Base-by-base conservation (phyloP, 306 rosid species). In the Canavalia gladiata region DNA sequence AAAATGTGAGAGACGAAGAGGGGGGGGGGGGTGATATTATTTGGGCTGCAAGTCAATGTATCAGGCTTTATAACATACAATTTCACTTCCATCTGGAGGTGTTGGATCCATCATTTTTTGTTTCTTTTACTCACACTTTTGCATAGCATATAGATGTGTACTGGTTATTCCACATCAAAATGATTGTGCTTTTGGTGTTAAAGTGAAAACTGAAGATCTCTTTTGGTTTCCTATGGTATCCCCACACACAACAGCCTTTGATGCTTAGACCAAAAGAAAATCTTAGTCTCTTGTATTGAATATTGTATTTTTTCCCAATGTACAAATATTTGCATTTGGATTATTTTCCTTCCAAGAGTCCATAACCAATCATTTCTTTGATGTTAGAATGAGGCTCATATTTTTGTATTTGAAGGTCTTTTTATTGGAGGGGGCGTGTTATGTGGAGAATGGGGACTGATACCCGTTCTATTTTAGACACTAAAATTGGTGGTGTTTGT, bases 71-170 rank as follows among this genome's bases (percentile, higher is more conserved):
- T 45, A 28, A 13, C 57, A 18, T 39, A 34, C 8, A 43, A 29
- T 72, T 39, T 55, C 60, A 50, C 25, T 18, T 64, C 10, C 34
- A 13, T 60, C 25, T 58, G 63, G 63, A 79, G 37, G n/a, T 59
- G 78, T 59, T 46, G 13, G 45, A n/a, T 60, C 33, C 58, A 9
- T 47, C 18, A 2, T 60, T 71, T 60, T 7, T 68, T 60, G 57
- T 41, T 37, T 66, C 12, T 30, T 64, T 30, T 55, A 37, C 35
- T 73, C 68, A n/a, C 45, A 1, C 30, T 2, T 25, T 25, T 42
- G 29, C 41, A 34, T 67, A 52, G 33, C 60, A 8, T 57, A 39
- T 66, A 12, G 56, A 66, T 25, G 9, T 56, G 1, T 35, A 11
- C 65, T 12, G 8, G 37, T 45, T 43, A 81, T n/a, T 42, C 31